Percentiles rank a stretch among this genome's conserved stretches.
phyloP scores from a whole-genome alignment of 2,329 filamentous ascomycete species.

The Trichoderma asperellum region DNA sequence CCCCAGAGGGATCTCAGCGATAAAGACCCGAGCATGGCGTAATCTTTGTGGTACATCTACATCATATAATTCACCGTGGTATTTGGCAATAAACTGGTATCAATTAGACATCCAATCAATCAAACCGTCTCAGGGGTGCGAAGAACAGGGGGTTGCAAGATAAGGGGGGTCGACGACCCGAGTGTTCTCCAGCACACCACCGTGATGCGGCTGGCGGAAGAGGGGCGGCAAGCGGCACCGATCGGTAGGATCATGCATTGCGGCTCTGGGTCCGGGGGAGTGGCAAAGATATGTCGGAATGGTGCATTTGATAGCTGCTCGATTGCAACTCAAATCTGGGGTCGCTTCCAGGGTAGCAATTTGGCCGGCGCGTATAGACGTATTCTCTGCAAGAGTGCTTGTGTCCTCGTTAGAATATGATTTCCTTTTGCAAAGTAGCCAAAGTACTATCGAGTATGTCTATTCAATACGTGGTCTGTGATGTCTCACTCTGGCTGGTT shows the following conservation, averaged over 20 bases:
- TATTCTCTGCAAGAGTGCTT: not conserved
- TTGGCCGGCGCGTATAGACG: not conserved
- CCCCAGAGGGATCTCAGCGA: not conserved
- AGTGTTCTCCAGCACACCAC: not conserved
- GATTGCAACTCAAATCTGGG: not conserved
- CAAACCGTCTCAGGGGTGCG: not conserved
- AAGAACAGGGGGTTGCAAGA: not conserved
- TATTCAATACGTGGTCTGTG: not conserved
- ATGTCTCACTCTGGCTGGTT: not conserved
- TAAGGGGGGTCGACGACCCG: not conserved
- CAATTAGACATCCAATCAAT: not conserved
- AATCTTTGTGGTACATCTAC: not conserved
- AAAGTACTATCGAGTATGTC: not conserved
- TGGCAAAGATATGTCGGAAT: slow-evolving; percentile 2
- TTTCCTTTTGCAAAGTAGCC: not conserved
- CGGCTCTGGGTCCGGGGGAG: not conserved
- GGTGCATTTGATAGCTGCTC: not conserved
- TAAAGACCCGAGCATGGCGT: not conserved
- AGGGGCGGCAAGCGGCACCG: slow-evolving; percentile 9
- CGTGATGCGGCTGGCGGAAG: not conserved
- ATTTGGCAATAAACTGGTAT: not conserved
- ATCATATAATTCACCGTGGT: not conserved
- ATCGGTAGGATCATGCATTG: slow-evolving; percentile 3
- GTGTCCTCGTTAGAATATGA: not conserved
- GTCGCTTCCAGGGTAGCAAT: slow-evolving; percentile 9